Conservation (phyloP, 768 basidiomycete genomes). For the Mycena polygramma region DNA sequence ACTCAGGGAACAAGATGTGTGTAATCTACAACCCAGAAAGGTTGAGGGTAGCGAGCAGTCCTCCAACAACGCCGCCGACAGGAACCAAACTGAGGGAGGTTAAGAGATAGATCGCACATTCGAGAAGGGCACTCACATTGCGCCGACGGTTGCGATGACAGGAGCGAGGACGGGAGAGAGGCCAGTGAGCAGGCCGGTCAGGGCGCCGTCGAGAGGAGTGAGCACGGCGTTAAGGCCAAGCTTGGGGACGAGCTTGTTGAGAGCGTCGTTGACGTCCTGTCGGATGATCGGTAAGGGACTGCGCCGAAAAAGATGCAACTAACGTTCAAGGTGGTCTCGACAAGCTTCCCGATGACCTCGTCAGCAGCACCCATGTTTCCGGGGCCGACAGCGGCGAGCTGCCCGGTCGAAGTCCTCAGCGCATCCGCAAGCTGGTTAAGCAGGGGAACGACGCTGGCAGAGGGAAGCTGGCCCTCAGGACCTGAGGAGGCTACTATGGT, state of each 20-base stretch:
- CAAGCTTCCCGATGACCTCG: constrained; percentile 19
- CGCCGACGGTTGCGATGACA: constrained; percentile 17
- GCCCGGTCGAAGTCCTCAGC: constrained; percentile 17
- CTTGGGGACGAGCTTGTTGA: constrained; percentile 29
- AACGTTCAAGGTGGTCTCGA: constrained; percentile 9
- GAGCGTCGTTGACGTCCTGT: constrained; percentile 17
- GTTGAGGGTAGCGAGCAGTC: background rate
- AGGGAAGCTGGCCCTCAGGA: background rate
- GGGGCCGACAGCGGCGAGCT: constrained; percentile 8
- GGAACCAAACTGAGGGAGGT: constrained; percentile 3
- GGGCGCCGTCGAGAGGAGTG: constrained; percentile 13
- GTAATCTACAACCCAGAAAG: too few species aligned
- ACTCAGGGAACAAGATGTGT: too few species aligned
- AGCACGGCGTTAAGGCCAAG: constrained; percentile 17
- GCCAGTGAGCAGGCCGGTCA: constrained; percentile 13
- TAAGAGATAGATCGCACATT: background rate
- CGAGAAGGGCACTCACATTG: background rate
- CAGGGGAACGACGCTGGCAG: constrained; percentile 11
- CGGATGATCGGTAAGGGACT: background rate
- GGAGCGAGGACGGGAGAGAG: constrained; percentile 5
- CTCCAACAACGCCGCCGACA: constrained; percentile 16
- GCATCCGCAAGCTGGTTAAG: background rate
- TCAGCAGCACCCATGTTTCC: constrained; percentile 19
- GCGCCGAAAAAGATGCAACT: background rate
- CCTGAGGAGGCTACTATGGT: constrained; percentile 3